Evolutionary conservation across 1,139 yeast genomes (phyloP), one percentile per base, ranked within the genome.

Genomic region (Yamadazyma atmosphaerica): DNA sequence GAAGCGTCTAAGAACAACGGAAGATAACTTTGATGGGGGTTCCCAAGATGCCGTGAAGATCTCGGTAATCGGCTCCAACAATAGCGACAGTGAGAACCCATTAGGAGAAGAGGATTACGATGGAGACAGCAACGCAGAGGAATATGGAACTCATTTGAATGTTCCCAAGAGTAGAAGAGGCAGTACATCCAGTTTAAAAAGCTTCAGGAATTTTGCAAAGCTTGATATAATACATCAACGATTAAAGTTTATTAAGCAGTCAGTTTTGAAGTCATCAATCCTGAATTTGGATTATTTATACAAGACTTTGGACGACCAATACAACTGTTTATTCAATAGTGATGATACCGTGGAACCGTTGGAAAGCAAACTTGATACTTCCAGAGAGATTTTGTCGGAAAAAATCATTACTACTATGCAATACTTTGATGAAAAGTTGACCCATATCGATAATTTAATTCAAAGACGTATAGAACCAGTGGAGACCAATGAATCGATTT

Each of bases 371-470:
- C 44, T 47, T 19, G 45, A 52, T 18, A 54, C 60, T 42, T 68
- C 52, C 26, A 58, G 56, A 28, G 76, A 68, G 41, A 50, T 62
- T 0, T 51, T 71, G 22, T 56, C 70, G 8, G 56, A 70, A 41
- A 78, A 76, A 43, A 66, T 79, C 38, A 62, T 78, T 19, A 69
- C 74, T 15, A 77, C 81, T 10, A 61, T 80, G 25, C 81, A 73
- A 35, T 79, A 72, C 44, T 67, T 80, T 40, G 85, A 80, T 50
- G 79, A 73, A 34, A 79, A 78, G 48, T 63, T 80, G 37, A 60
- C 67, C 26, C 75, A 74, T 43, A 67, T 79, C 38, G 83, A 79
- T 46, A 65, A 67, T 33, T 58, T 72, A 36, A 66, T 79, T 37
- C 72, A 55, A 51, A 70, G 56, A 50, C 65, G 56, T 42, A 61